phyloP scores from a whole-genome alignment of 805 yeast genomes.

The Wickerhamiella musiphila region DNA sequence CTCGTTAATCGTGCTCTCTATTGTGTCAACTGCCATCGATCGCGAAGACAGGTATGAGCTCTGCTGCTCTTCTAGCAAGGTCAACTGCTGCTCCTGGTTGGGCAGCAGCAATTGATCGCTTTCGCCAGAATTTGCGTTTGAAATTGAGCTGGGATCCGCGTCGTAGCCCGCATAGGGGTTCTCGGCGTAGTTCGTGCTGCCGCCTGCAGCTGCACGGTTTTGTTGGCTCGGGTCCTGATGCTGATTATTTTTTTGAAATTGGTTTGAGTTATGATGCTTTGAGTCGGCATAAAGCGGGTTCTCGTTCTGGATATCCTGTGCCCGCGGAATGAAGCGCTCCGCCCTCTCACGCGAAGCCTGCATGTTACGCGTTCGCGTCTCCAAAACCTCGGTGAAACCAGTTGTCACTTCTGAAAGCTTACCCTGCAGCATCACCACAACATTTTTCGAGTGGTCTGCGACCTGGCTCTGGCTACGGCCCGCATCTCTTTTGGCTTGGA shows the following conservation, averaged over 20 bases:
- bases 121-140: too few relatives aligned
- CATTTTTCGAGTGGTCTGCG: constrained; percentile 63
- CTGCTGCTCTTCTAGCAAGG: constrained; percentile 73
- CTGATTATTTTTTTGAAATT: not conserved
- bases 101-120: constrained; percentile 54
- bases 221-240: not conserved
- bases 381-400: constrained; percentile 78
- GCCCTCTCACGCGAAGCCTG: constrained; percentile 63
- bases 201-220: not conserved
- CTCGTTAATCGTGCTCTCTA: constrained; percentile 92
- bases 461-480: constrained; percentile 30
- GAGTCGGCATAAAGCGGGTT: constrained; percentile 23
- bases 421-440: constrained; percentile 70
- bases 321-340: constrained; percentile 57
- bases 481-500: constrained; percentile 27
- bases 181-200: constrained; percentile 4
- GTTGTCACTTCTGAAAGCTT: constrained; percentile 86
- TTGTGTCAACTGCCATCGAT: constrained; percentile 82
- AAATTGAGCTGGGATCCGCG: too few relatives aligned
- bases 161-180: constrained; percentile 21
- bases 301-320: constrained; percentile 14
- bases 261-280: too few relatives aligned
- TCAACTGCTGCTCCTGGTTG: constrained; percentile 65
- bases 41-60: constrained; percentile 63
- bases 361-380: constrained; percentile 70